These are phyloP conservation scores for Fusarium heterosporum DNA, from an alignment of 2,329 filamentous ascomycete genomes.

Conservation along the genomic window DNA sequence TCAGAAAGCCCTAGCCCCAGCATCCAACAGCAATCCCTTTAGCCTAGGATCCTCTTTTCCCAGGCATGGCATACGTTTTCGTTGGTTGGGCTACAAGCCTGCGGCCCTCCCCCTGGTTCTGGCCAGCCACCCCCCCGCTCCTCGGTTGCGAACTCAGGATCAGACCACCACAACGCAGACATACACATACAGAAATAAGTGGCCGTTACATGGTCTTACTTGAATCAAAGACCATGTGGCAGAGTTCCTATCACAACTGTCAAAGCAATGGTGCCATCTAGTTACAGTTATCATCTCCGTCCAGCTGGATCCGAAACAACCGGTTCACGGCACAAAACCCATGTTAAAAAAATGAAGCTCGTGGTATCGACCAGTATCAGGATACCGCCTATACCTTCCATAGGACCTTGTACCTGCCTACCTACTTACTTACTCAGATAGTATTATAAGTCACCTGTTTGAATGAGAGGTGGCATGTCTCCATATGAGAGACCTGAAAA, in stretches of 20 bases:
- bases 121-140: conserved; percentile 47
- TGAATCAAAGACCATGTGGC: conserved; percentile 19
- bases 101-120: conserved; percentile 38
- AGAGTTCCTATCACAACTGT: conserved; percentile 16
- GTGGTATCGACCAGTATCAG: conserved; percentile 44
- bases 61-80: conserved; percentile 35
- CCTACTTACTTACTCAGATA: neutral
- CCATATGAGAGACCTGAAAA: conserved; percentile 19
- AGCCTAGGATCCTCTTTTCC: conserved; percentile 36
- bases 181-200: conserved; percentile 29
- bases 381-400: conserved; percentile 16
- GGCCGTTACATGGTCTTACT: conserved; percentile 18
- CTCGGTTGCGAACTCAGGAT: conserved; percentile 46
- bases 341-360: conserved; percentile 10
- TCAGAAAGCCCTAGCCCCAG: conserved; percentile 34
- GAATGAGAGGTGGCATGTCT: conserved; percentile 24
- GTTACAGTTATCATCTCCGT: conserved; percentile 34
- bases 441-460: conserved; percentile 22
- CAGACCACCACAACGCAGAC: conserved; percentile 45
- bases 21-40: conserved; percentile 29
- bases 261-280: conserved; percentile 32
- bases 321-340: conserved; percentile 7
- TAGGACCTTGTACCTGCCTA: conserved; percentile 12
- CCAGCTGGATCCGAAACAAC: conserved; percentile 24
- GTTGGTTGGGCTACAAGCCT: conserved; percentile 31